Evolutionary conservation across 768 basidiomycete species (phyloP).

Genomic region (Cubamyces sp.): DNA sequence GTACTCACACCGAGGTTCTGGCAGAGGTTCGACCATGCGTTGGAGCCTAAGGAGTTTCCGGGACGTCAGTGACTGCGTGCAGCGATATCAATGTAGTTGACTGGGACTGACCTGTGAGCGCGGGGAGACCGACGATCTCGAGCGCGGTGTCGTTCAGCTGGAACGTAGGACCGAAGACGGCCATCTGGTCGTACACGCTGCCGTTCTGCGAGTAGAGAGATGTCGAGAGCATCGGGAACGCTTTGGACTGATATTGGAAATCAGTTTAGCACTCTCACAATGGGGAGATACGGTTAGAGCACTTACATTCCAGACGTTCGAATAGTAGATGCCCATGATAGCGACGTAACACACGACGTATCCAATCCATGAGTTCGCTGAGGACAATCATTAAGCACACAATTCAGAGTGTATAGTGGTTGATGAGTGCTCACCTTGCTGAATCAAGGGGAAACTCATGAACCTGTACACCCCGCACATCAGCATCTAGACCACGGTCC

Average conservation of each 20-base stretch:
- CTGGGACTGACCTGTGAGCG: constrained; percentile 32
- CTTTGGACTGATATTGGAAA: constrained; percentile 43
- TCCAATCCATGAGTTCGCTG: constrained; percentile 64
- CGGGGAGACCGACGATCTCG: constrained; percentile 46
- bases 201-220: constrained; percentile 60
- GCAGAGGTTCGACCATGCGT: constrained; percentile 54
- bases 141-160: constrained; percentile 59
- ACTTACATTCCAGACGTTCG: constrained; percentile 61
- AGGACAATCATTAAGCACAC: background rate
- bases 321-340: constrained; percentile 62
- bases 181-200: constrained; percentile 54
- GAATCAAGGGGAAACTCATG: constrained; percentile 57
- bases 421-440: constrained; percentile 44
- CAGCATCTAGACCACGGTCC: background rate
- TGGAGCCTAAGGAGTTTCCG: constrained; percentile 41
- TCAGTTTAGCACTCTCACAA: background rate
- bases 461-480: constrained; percentile 27
- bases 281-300: constrained; percentile 30
- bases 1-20: constrained; percentile 49
- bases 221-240: constrained; percentile 63
- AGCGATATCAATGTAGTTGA: constrained; percentile 1
- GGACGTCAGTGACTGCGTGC: background rate
- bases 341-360: constrained; percentile 54
- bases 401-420: constrained; percentile 24
- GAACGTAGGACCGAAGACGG: constrained; percentile 56